Conservation (phyloP, 495 filamentous ascomycete genomes). For the Xylaria curta region DNA sequence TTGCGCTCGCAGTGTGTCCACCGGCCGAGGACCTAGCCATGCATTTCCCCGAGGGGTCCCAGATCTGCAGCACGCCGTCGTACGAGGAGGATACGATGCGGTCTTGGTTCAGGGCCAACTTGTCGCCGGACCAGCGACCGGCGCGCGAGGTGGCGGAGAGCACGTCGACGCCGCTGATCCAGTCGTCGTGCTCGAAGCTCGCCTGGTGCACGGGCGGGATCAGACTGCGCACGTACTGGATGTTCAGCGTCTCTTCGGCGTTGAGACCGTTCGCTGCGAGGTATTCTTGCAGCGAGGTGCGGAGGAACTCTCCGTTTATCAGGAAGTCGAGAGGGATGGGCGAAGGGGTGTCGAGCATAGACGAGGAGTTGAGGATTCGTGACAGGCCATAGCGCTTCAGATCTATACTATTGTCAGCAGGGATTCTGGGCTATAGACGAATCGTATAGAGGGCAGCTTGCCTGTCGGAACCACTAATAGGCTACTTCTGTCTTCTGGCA, state of each 20-base stretch:
- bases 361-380: conserved; percentile 84
- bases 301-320: conserved; percentile 87
- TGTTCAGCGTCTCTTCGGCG: conserved; percentile 79
- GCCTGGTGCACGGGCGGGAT: conserved; percentile 86
- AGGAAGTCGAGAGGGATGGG: conserved; percentile 96
- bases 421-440: conserved; percentile 20
- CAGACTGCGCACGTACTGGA: conserved; percentile 91
- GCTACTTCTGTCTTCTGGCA: conserved; percentile 57
- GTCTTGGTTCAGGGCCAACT: conserved; percentile 51
- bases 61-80: conserved; percentile 85
- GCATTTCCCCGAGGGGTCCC: conserved; percentile 83
- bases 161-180: conserved; percentile 92
- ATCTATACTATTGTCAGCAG: conserved; percentile 50
- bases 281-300: conserved; percentile 87
- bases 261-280: conserved; percentile 84
- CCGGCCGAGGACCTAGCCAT: conserved; percentile 74
- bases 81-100: conserved; percentile 88
- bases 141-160: conserved; percentile 70
- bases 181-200: conserved; percentile 94
- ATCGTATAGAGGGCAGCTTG: conserved; percentile 32
- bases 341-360: conserved; percentile 74
- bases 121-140: conserved; percentile 57
- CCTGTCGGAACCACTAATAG: conserved; percentile 60
- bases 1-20: conserved; percentile 77
- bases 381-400: conserved; percentile 91